Conservation (phyloP, 306 rosid species). For the Gastrolobium villosum region DNA sequence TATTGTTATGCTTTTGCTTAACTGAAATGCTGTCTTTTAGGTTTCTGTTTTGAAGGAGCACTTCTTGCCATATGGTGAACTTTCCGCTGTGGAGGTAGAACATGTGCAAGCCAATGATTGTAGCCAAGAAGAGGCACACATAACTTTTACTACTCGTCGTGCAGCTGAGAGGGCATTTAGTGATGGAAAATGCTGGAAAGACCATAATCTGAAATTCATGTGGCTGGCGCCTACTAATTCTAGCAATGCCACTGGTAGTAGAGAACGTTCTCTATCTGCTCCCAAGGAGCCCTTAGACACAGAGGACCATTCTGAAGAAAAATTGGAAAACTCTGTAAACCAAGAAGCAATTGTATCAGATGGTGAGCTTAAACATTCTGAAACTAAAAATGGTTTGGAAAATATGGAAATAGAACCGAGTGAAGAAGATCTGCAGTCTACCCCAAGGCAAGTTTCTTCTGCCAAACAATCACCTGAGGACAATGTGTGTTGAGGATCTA, state of each 20-base stretch:
- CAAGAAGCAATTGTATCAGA: conserved; percentile 56
- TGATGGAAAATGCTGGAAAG: conserved; percentile 83
- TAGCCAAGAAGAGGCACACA: conserved; percentile 59
- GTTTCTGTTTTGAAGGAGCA: conserved; percentile 80
- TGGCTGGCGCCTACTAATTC: conserved; percentile 67
- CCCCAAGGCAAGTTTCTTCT: conserved; percentile 51
- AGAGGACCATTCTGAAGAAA: conserved; percentile 56
- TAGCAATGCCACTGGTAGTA: conserved; percentile 54
- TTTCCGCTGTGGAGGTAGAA: conserved; percentile 69
- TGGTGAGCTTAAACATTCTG: conserved; percentile 52
- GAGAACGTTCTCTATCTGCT: conserved; percentile 63
- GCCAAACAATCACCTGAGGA: conserved; percentile 61
- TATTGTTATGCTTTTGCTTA: conserved; percentile 24
- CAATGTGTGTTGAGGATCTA: conserved; percentile 62
- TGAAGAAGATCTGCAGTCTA: conserved; percentile 63
- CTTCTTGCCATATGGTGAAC: conserved; percentile 75
- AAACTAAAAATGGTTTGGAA: conserved; percentile 53
- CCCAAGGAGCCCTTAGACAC: conserved; percentile 55
- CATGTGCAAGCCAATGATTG: conserved; percentile 51
- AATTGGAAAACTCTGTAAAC: conserved; percentile 37
- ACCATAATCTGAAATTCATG: conserved; percentile 65
- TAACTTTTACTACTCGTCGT: conserved; percentile 68
- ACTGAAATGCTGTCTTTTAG: conserved; percentile 53
- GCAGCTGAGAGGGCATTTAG: conserved; percentile 83
- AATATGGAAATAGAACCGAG: conserved; percentile 52